Percentiles rank a stretch among this genome's conserved stretches.
Evolutionary conservation across 345 rosid genomes (phyloP).

Genomic region (Hypericum androsaemum): DNA sequence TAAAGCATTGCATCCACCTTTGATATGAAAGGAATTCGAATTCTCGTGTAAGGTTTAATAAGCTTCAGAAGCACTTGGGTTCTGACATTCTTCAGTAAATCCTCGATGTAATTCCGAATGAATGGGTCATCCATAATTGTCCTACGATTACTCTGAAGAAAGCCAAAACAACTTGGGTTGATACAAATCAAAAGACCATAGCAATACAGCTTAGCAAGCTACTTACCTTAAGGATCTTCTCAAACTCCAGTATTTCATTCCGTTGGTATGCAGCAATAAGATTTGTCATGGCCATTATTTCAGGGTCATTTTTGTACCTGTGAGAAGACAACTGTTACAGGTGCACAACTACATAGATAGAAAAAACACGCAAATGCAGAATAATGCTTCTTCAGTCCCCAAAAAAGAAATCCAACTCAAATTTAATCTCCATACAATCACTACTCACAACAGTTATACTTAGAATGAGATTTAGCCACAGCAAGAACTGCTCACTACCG

Average conservation of each 20-base stretch:
- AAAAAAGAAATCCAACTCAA: too few relatives aligned
- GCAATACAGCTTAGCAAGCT: not conserved
- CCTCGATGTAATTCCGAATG: constrained; percentile 92
- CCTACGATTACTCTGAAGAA: constrained; percentile 67
- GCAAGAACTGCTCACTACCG: too few relatives aligned
- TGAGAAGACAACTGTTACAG: constrained; percentile 12
- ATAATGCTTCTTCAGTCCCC: not conserved
- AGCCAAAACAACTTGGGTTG: not conserved
- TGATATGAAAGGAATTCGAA: constrained; percentile 83
- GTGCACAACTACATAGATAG: not conserved
- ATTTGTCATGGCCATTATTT: constrained; percentile 98
- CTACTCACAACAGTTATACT: too few relatives aligned
- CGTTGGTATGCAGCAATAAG: constrained; percentile 96
- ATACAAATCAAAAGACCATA: not conserved
- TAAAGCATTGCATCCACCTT: constrained; percentile 31
- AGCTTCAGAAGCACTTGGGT: constrained; percentile 97
- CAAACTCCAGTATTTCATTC: constrained; percentile 91
- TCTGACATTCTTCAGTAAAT: constrained; percentile 92
- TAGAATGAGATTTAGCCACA: too few relatives aligned
- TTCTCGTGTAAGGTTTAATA: constrained; percentile 92
- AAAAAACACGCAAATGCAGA: not conserved
- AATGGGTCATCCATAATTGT: constrained; percentile 99
- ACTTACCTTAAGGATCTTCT: constrained; percentile 86
- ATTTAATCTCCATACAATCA: too few relatives aligned
- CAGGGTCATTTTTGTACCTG: constrained; percentile 97